Evolutionary conservation across 1,139 yeast genomes (phyloP).

Genomic region (Waltiozyma sp.): DNA sequence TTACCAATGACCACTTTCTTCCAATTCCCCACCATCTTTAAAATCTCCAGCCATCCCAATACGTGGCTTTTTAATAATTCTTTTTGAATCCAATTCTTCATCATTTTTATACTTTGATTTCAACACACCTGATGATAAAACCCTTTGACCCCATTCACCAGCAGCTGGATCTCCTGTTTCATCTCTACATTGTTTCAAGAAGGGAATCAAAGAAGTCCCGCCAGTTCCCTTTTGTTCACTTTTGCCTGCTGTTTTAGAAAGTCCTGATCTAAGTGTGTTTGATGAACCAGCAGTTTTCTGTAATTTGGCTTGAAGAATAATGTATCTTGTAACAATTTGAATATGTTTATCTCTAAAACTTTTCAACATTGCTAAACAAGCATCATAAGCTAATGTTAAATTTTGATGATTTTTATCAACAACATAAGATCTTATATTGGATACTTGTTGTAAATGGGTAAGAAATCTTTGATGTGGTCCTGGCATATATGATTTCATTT

Average conservation of each 20-base stretch:
- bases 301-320: slow-evolving; percentile 65
- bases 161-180: slow-evolving; percentile 93
- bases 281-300: slow-evolving; percentile 42
- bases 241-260: slow-evolving; percentile 26
- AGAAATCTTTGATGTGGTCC: slow-evolving; percentile 70
- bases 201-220: slow-evolving; percentile 84
- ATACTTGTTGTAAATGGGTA: slow-evolving; percentile 40
- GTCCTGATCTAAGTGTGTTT: slow-evolving; percentile 43
- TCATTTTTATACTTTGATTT: slow-evolving; percentile 11
- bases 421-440: slow-evolving; percentile 59
- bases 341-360: slow-evolving; percentile 87
- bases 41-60: slow-evolving; percentile 19
- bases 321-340: slow-evolving; percentile 80
- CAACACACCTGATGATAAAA: slow-evolving; percentile 51
- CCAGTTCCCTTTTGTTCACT: slow-evolving; percentile 78
- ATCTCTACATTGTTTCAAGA: slow-evolving; percentile 89
- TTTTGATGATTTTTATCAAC: slow-evolving; percentile 37
- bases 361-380: slow-evolving; percentile 82
- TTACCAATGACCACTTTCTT: slow-evolving; percentile 19
- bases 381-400: slow-evolving; percentile 68
- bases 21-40: slow-evolving; percentile 10
- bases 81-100: slow-evolving; percentile 1
- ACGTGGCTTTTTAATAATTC: slow-evolving; percentile 10
- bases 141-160: slow-evolving; percentile 76
- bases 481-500: slow-evolving; percentile 88